phyloP scores from a whole-genome alignment of 768 basidiomycete species.

The Suillus decipiens region DNA sequence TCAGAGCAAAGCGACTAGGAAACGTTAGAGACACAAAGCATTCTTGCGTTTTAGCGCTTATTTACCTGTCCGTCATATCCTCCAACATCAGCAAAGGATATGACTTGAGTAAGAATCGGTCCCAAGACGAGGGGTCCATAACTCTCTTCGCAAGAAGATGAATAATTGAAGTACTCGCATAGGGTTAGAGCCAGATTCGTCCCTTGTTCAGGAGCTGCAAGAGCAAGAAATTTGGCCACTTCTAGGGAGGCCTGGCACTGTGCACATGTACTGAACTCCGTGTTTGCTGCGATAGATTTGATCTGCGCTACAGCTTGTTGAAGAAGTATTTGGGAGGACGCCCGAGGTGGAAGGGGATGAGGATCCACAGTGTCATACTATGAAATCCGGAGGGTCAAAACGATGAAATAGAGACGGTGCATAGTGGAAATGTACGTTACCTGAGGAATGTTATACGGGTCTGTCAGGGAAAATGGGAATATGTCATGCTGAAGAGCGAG shows the following conservation, averaged over 20 bases:
- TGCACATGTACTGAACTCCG: conserved; percentile 59
- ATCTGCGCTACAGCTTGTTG: conserved; percentile 58
- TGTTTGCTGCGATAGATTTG: conserved; percentile 52
- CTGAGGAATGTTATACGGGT: conserved; percentile 59
- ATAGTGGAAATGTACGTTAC: conserved; percentile 22
- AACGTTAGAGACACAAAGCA: neutral
- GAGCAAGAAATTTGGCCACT: conserved; percentile 63
- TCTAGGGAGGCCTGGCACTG: conserved; percentile 62
- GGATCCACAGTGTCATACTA: conserved; percentile 62
- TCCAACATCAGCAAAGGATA: conserved; percentile 69
- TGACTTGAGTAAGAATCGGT: conserved; percentile 66
- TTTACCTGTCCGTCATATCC: conserved; percentile 73
- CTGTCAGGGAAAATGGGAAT: conserved; percentile 63
- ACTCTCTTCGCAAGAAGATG: conserved; percentile 47
- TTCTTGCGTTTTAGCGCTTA: conserved; percentile 1
- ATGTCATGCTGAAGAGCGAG: conserved; percentile 45
- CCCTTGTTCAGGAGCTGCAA: conserved; percentile 63
- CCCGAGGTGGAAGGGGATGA: conserved; percentile 62
- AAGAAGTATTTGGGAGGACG: conserved; percentile 47
- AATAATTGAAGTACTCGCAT: conserved; percentile 61
- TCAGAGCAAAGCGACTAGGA: conserved; percentile 57
- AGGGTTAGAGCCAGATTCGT: conserved; percentile 56
- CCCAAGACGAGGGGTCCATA: conserved; percentile 54
- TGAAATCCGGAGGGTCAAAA: neutral
- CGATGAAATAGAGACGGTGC: neutral